Evolutionary conservation across 23 red algal genomes (phyloP).

Genomic region (Pyropia yezoensis): DNA sequence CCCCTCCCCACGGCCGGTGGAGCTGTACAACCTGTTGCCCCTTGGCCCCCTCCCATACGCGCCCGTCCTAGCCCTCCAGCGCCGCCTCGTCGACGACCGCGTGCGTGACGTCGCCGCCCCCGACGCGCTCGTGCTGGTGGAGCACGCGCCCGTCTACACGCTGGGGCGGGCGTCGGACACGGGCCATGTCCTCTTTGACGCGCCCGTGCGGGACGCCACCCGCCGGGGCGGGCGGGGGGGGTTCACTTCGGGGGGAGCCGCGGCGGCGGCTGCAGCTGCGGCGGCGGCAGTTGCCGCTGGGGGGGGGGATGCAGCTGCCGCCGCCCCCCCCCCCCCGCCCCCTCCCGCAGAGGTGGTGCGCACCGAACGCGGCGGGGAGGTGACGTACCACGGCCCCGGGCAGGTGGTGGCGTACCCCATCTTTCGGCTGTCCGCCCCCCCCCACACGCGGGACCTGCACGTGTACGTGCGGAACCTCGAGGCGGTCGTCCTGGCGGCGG

Average conservation of each 20-base stretch:
- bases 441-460: slow-evolving; percentile 53
- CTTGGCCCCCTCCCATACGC: slow-evolving; percentile 14
- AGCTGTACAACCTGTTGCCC: slow-evolving; percentile 4
- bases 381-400: slow-evolving; percentile 92
- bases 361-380: slow-evolving; percentile 85
- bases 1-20: too few relatives aligned
- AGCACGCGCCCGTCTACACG: slow-evolving; percentile 87
- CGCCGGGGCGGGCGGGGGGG: slow-evolving; percentile 7
- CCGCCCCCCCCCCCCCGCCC: not conserved
- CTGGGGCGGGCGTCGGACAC: slow-evolving; percentile 57
- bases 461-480: slow-evolving; percentile 81
- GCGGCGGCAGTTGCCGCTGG: not conserved
- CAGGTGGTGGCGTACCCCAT: slow-evolving; percentile 85
- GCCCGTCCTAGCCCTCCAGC: slow-evolving; percentile 21
- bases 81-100: slow-evolving; percentile 8
- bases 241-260: too few relatives aligned
- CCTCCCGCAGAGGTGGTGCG: slow-evolving; percentile 17
- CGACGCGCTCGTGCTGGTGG: slow-evolving; percentile 39
- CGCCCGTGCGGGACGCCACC: not conserved
- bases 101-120: slow-evolving; percentile 1
- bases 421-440: slow-evolving; percentile 30
- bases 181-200: slow-evolving; percentile 40
- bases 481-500: slow-evolving; percentile 28
- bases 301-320: too few relatives aligned
- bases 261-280: not conserved